Percentiles rank a stretch among this genome's conserved stretches.
These are phyloP conservation scores for Penicillium sp. DNA, from an alignment of 2,329 filamentous ascomycete species.

Conservation along the genomic window DNA sequence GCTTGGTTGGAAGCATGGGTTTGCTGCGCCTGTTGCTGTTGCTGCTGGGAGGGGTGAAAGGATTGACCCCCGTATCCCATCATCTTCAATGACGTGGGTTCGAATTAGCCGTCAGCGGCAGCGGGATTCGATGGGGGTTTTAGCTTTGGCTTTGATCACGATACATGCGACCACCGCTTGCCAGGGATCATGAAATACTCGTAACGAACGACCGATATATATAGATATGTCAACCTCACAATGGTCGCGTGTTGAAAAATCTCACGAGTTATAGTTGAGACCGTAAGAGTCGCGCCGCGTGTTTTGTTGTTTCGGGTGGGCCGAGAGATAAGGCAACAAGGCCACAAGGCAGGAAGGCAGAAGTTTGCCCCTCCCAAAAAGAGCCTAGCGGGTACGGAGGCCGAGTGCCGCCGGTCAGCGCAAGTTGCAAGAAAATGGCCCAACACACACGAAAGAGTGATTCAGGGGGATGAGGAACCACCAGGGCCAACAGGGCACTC, in stretches of 20 bases:
- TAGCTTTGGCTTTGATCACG: slow-evolving; percentile 5
- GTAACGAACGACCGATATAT: not conserved
- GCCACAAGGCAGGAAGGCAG: slow-evolving; percentile 11
- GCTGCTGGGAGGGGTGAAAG: slow-evolving; percentile 29
- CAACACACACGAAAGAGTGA: slow-evolving; percentile 20
- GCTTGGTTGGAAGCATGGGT: slow-evolving; percentile 17
- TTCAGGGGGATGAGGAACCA: slow-evolving; percentile 19
- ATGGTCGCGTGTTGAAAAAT: slow-evolving; percentile 1
- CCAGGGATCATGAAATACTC: not conserved
- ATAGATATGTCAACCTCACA: not conserved
- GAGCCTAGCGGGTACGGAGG: slow-evolving; percentile 26
- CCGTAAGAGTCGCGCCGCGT: slow-evolving; percentile 23
- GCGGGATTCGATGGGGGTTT: slow-evolving; percentile 4
- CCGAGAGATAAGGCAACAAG: slow-evolving; percentile 17
- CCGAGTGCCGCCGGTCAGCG: slow-evolving; percentile 23
- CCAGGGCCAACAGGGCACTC: not conserved
- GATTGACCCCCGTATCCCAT: slow-evolving; percentile 37
- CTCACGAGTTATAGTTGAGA: slow-evolving; percentile 1
- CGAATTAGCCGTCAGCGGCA: slow-evolving; percentile 18
- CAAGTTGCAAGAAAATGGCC: slow-evolving; percentile 22
- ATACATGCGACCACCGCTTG: slow-evolving; percentile 18
- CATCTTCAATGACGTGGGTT: slow-evolving; percentile 28
- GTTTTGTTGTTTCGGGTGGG: slow-evolving; percentile 27
- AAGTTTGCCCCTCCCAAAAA: slow-evolving; percentile 10
- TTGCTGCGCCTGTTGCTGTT: slow-evolving; percentile 22